A percentile compares a stretch with the other conserved stretches of the same genome.
Evolutionary conservation across 2,329 filamentous ascomycete species (phyloP).

Genomic region (Penicillium italicum): DNA sequence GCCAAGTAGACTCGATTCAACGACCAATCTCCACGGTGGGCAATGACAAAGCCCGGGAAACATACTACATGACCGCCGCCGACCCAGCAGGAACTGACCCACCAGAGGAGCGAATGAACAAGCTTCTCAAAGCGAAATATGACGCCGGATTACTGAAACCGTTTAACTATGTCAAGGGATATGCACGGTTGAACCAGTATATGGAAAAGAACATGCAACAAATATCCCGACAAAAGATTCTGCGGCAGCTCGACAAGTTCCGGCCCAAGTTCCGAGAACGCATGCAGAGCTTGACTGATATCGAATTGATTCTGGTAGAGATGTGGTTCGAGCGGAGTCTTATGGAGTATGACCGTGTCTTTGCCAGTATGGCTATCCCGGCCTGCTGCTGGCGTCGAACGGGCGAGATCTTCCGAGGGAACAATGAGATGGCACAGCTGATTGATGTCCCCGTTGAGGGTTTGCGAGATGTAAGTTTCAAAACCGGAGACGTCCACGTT

Average conservation of each 20-base stretch:
- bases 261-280: constrained; percentile 93
- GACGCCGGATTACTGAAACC: constrained; percentile 91
- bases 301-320: constrained; percentile 90
- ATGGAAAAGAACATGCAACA: constrained; percentile 85
- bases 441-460: constrained; percentile 89
- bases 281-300: constrained; percentile 85
- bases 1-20: constrained; percentile 52
- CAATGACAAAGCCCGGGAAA: constrained; percentile 68
- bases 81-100: constrained; percentile 84
- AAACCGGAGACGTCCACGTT: not conserved
- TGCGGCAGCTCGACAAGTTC: constrained; percentile 87
- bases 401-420: constrained; percentile 93
- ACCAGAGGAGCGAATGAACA: constrained; percentile 92
- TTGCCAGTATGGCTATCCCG: constrained; percentile 97
- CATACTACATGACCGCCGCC: constrained; percentile 92
- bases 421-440: constrained; percentile 97
- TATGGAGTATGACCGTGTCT: constrained; percentile 97
- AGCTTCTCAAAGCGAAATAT: constrained; percentile 90
- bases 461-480: constrained; percentile 73
- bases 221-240: constrained; percentile 81
- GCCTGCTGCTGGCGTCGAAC: constrained; percentile 96
- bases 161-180: constrained; percentile 98
- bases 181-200: constrained; percentile 82
- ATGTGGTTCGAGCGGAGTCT: constrained; percentile 98
- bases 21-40: constrained; percentile 60